These are phyloP conservation scores for Cordyceps fumosorosea DNA, from an alignment of 2,329 filamentous ascomycete species.

Conservation along the genomic window DNA sequence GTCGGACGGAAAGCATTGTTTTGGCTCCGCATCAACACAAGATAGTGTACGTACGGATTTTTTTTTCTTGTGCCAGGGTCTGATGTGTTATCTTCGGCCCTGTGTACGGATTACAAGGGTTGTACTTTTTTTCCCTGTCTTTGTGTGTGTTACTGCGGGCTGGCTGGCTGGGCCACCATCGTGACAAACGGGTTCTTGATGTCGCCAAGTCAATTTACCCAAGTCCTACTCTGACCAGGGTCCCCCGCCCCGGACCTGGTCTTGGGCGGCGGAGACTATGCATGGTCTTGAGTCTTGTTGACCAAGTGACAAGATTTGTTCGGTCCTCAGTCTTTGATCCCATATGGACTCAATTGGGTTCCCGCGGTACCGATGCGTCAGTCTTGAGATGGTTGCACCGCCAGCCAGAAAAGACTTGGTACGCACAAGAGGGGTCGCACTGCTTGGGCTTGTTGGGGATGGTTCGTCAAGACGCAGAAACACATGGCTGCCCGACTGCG, in stretches of 20 bases:
- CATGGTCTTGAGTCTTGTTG: slow-evolving; percentile 1
- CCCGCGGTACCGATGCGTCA: neutral
- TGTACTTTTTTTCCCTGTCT: neutral
- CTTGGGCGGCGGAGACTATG: neutral
- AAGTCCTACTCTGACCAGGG: neutral
- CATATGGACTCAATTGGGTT: neutral
- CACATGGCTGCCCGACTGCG: slow-evolving; percentile 13
- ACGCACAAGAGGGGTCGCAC: neutral
- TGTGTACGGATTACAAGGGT: neutral
- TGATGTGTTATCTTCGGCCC: neutral
- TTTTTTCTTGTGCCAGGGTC: neutral
- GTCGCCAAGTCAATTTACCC: neutral
- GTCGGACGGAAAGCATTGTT: slow-evolving; percentile 1
- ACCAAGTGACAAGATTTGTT: slow-evolving; percentile 6
- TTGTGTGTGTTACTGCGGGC: neutral
- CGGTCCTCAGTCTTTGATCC: neutral
- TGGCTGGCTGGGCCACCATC: neutral
- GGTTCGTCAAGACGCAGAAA: neutral
- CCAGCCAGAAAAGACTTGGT: neutral
- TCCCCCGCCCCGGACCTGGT: neutral
- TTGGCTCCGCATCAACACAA: slow-evolving; percentile 11
- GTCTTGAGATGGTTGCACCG: neutral
- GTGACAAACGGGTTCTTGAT: neutral
- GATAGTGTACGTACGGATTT: neutral
- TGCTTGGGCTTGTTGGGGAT: neutral